Percentiles rank a stretch among this genome's conserved stretches.
phyloP scores from a whole-genome alignment of 331 rosid species.

The Acacia pycnantha region DNA sequence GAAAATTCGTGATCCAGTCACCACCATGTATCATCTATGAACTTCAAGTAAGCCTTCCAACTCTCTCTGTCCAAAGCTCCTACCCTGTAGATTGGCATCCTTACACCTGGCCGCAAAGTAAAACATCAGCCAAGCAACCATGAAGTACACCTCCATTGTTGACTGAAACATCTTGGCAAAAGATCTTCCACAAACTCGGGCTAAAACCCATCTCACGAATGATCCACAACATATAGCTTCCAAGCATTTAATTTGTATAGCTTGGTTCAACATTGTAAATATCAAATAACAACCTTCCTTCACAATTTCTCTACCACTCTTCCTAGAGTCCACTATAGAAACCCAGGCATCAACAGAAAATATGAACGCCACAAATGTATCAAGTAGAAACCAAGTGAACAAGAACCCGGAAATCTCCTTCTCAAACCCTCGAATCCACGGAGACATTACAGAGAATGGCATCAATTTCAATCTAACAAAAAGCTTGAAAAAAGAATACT shows the following conservation, averaged over 20 bases:
- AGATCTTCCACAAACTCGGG: slow-evolving; percentile 50
- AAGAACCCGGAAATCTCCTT: slow-evolving; percentile 83
- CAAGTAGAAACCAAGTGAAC: slow-evolving; percentile 75
- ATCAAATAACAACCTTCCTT: slow-evolving; percentile 89
- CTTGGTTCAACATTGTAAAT: slow-evolving; percentile 69
- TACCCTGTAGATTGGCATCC: slow-evolving; percentile 69
- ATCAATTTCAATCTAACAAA: slow-evolving; percentile 88
- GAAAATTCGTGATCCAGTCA: slow-evolving; percentile 35
- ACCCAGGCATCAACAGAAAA: slow-evolving; percentile 95
- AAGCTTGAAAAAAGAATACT: slow-evolving; percentile 87
- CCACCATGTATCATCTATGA: slow-evolving; percentile 54
- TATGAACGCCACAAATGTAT: slow-evolving; percentile 67
- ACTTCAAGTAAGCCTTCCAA: slow-evolving; percentile 69
- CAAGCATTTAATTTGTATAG: slow-evolving; percentile 75
- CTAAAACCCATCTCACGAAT: slow-evolving; percentile 58
- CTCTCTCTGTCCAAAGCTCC: slow-evolving; percentile 79
- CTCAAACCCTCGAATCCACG: slow-evolving; percentile 88
- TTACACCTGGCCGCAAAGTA: slow-evolving; percentile 75
- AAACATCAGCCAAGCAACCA: slow-evolving; percentile 89
- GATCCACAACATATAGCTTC: slow-evolving; percentile 78
- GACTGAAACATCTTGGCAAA: slow-evolving; percentile 82
- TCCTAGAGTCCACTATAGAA: slow-evolving; percentile 81
- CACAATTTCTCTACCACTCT: slow-evolving; percentile 81
- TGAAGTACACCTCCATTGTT: slow-evolving; percentile 84
- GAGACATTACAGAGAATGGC: slow-evolving; percentile 96